These are phyloP conservation scores for Sphagnum magellanicum DNA, from an alignment of 228 moss, liverwort and hornwort genomes.

Conservation along the genomic window DNA sequence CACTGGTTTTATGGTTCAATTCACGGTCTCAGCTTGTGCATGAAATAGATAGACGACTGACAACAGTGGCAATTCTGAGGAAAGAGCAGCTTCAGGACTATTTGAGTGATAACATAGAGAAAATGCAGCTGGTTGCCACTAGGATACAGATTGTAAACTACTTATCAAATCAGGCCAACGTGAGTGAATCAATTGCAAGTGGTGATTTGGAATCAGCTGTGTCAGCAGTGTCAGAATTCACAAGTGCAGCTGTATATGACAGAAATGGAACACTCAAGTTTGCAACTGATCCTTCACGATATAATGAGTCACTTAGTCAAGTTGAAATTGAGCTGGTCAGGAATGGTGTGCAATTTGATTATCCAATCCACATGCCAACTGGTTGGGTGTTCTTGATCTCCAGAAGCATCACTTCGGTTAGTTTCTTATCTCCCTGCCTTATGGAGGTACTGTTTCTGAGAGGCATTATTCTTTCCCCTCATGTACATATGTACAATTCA, in stretches of 20 bases:
- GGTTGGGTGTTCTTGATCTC: constrained; percentile 39
- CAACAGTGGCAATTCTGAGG: constrained; percentile 53
- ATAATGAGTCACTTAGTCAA: constrained; percentile 17
- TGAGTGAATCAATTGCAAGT: constrained; percentile 23
- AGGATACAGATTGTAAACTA: constrained; percentile 41
- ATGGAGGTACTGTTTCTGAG: neutral
- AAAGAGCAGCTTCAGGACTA: constrained; percentile 58
- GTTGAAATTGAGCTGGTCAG: constrained; percentile 13
- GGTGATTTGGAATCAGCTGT: constrained; percentile 40
- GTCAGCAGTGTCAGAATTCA: constrained; percentile 41
- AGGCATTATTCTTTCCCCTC: too few species aligned
- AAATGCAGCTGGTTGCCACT: constrained; percentile 45
- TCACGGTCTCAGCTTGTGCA: constrained; percentile 53
- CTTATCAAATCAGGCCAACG: constrained; percentile 20
- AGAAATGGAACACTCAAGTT: constrained; percentile 14
- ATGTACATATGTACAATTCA: too few species aligned
- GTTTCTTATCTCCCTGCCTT: neutral
- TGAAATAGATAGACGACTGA: constrained; percentile 59
- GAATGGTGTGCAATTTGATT: constrained; percentile 27
- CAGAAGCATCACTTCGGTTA: constrained; percentile 28
- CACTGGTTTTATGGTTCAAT: constrained; percentile 60
- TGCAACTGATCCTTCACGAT: constrained; percentile 13
- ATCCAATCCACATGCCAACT: constrained; percentile 13
- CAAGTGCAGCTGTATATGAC: constrained; percentile 43
- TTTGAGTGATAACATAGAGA: constrained; percentile 39